Evolutionary conservation across 495 filamentous ascomycete species (phyloP).

Genomic region (Tuber magnatum): DNA sequence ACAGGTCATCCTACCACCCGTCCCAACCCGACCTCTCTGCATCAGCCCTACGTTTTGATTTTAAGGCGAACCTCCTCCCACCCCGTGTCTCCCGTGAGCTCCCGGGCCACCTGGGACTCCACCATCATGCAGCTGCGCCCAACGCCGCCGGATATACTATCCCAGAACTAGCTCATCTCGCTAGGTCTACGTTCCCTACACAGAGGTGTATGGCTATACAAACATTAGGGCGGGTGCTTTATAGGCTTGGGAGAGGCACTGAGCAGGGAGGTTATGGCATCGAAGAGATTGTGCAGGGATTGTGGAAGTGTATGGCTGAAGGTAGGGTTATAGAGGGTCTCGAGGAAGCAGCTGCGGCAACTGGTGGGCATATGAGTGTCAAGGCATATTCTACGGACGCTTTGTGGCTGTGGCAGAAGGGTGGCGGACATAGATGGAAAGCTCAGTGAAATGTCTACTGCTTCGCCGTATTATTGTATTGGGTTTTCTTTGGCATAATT

Average conservation of each 20-base stretch:
- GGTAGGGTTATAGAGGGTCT: conserved; percentile 67
- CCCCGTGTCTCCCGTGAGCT: conserved; percentile 65
- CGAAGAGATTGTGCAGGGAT: conserved; percentile 51
- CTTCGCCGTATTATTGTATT: background rate
- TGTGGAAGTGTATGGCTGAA: conserved; percentile 72
- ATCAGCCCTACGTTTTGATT: conserved; percentile 78
- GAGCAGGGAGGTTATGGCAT: conserved; percentile 51
- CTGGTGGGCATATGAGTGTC: conserved; percentile 54
- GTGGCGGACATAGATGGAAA: conserved; percentile 39
- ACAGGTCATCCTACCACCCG: conserved; percentile 72
- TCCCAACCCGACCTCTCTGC: conserved; percentile 61
- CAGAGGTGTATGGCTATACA: conserved; percentile 91
- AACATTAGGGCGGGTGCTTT: conserved; percentile 77
- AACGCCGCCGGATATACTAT: conserved; percentile 93
- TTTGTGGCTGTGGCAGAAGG: conserved; percentile 59
- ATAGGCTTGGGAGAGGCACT: conserved; percentile 69
- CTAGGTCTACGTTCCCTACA: conserved; percentile 70
- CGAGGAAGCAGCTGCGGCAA: conserved; percentile 56
- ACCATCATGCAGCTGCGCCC: conserved; percentile 90
- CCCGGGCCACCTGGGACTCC: conserved; percentile 67
- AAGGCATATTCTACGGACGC: conserved; percentile 81
- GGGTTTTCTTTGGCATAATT: background rate
- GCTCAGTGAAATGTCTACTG: conserved; percentile 19
- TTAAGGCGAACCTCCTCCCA: conserved; percentile 67
- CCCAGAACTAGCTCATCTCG: conserved; percentile 73